These are phyloP conservation scores for Trametes versicolor DNA, from an alignment of 1,284 basidiomycete species.

Conservation along the genomic window DNA sequence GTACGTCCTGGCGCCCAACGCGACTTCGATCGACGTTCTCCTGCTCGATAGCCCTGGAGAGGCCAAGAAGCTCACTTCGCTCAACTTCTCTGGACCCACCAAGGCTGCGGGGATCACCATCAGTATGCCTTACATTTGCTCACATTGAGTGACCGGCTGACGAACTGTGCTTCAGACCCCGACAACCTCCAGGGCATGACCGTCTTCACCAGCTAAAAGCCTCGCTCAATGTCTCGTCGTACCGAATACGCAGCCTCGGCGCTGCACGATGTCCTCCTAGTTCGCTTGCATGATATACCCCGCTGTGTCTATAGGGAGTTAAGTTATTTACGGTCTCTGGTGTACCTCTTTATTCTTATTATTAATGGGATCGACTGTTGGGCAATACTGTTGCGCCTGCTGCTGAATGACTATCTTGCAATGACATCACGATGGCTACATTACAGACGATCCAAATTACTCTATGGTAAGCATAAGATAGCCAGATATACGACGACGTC, in stretches of 20 bases:
- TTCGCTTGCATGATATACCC: slow-evolving; percentile 18
- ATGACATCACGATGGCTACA: slow-evolving; percentile 17
- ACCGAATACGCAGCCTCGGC: neutral
- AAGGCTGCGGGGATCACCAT: slow-evolving; percentile 50
- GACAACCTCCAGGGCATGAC: slow-evolving; percentile 56
- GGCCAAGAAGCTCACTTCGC: slow-evolving; percentile 49
- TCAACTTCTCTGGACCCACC: slow-evolving; percentile 52
- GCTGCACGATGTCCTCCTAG: neutral
- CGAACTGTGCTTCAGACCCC: slow-evolving; percentile 40
- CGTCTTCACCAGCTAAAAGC: slow-evolving; percentile 43
- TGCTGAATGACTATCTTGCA: neutral
- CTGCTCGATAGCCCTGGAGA: slow-evolving; percentile 52
- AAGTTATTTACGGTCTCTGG: slow-evolving; percentile 11
- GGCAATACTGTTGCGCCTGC: too few species aligned
- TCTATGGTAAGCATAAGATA: slow-evolving; percentile 32
- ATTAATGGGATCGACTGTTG: neutral
- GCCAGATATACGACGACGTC: slow-evolving; percentile 5
- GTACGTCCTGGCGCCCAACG: slow-evolving; percentile 54
- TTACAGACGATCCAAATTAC: slow-evolving; percentile 21
- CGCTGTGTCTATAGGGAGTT: slow-evolving; percentile 16
- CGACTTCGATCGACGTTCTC: slow-evolving; percentile 53
- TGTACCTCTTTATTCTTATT: slow-evolving; percentile 6
- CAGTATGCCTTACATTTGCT: slow-evolving; percentile 41
- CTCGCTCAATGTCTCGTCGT: slow-evolving; percentile 1
- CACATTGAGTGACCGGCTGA: neutral